Evolutionary conservation across 495 filamentous ascomycete genomes (phyloP).

Genomic region (Penicillium subrubescens): DNA sequence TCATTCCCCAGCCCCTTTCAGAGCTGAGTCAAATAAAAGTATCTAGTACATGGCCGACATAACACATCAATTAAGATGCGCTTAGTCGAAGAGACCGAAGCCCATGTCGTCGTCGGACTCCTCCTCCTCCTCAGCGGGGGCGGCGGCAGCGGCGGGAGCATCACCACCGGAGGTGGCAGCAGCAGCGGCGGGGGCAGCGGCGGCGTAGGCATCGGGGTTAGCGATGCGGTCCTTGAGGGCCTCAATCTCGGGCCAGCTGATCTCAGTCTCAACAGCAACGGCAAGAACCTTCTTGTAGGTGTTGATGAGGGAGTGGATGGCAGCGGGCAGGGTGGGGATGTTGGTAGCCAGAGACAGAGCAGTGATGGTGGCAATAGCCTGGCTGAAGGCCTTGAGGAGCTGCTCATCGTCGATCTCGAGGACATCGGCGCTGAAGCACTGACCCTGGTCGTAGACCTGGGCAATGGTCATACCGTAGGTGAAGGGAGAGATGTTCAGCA

Average conservation of each 20-base stretch:
- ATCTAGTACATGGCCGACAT: constrained; percentile 49
- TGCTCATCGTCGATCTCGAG: constrained; percentile 93
- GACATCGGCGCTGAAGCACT: constrained; percentile 80
- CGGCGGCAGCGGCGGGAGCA: constrained; percentile 53
- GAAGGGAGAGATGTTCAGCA: constrained; percentile 99
- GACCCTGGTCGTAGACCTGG: constrained; percentile 96
- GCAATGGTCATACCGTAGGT: constrained; percentile 97
- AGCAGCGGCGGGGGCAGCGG: constrained; percentile 69
- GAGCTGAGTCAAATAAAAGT: constrained; percentile 35
- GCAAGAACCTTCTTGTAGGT: constrained; percentile 95
- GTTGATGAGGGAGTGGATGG: constrained; percentile 95
- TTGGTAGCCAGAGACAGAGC: constrained; percentile 85
- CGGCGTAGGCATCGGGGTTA: constrained; percentile 93
- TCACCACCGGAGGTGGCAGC: constrained; percentile 51
- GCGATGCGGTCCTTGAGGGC: constrained; percentile 98
- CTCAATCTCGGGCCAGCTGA: constrained; percentile 93
- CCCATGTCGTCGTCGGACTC: constrained; percentile 56
- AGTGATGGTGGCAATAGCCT: constrained; percentile 84
- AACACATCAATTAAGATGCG: constrained; percentile 33
- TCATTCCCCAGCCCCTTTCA: constrained; percentile 35
- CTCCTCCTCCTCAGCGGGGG: constrained; percentile 53
- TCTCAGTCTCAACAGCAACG: constrained; percentile 87
- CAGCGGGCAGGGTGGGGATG: constrained; percentile 95
- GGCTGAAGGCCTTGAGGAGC: constrained; percentile 80
- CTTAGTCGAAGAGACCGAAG: constrained; percentile 62